Conservation (phyloP, 148 eudicot species). For the Beta vulgaris region DNA sequence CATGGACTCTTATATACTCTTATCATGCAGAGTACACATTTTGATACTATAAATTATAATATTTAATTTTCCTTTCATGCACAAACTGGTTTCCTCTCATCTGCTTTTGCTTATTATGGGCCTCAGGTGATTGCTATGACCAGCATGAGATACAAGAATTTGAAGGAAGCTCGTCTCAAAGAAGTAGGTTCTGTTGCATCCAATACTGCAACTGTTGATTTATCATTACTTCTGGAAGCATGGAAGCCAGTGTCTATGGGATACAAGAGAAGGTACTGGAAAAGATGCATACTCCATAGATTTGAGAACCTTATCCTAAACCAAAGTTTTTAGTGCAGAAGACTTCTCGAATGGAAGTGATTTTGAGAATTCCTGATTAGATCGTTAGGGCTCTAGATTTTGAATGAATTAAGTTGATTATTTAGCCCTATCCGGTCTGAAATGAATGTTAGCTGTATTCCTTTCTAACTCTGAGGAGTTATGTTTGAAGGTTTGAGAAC, state of each 20-base stretch:
- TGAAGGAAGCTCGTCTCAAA: constrained; percentile 47
- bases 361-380: neutral
- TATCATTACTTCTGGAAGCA: constrained; percentile 69
- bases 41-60: neutral
- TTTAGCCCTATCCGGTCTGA: neutral
- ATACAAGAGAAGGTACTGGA: constrained; percentile 65
- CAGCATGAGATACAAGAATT: constrained; percentile 60
- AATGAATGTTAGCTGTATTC: neutral
- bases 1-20: too few relatives aligned
- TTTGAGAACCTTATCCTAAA: neutral
- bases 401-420: neutral
- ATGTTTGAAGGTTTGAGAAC: neutral
- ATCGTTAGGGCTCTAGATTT: neutral
- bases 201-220: constrained; percentile 21
- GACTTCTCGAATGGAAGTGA: neutral
- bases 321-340: neutral
- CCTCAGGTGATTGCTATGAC: constrained; percentile 69
- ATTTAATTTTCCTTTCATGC: neutral
- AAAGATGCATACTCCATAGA: neutral
- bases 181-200: constrained; percentile 24
- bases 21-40: neutral
- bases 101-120: constrained; percentile 10
- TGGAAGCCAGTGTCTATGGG: constrained; percentile 96
- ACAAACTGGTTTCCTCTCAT: neutral
- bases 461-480: neutral